phyloP scores from a whole-genome alignment of 2,329 filamentous ascomycete species.

The Hymenoscyphus albidus region DNA sequence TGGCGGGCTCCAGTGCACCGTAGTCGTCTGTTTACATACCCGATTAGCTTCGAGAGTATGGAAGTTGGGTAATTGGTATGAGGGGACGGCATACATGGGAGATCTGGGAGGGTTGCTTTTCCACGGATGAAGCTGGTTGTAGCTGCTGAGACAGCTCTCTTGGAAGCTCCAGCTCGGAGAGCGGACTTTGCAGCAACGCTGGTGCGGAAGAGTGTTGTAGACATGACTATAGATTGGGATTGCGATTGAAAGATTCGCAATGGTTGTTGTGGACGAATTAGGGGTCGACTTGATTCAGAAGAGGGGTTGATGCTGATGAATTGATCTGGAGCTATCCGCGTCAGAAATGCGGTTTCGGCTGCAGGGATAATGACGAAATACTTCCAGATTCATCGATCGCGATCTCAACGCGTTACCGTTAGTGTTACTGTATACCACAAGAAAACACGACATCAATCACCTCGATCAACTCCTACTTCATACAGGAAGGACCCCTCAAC shows the following conservation, averaged over 20 bases:
- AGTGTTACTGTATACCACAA: too few relatives aligned
- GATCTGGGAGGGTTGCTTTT: constrained; percentile 91
- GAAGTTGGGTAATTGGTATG: not conserved
- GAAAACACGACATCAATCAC: not conserved
- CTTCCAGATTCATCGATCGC: not conserved
- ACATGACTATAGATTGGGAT: constrained; percentile 51
- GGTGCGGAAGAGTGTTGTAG: constrained; percentile 70
- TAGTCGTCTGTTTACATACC: constrained; percentile 70
- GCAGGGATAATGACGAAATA: constrained; percentile 2
- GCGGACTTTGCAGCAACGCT: constrained; percentile 65
- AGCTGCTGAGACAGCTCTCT: constrained; percentile 61
- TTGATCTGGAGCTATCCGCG: constrained; percentile 3
- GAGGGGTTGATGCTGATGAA: constrained; percentile 9
- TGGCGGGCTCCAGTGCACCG: constrained; percentile 78
- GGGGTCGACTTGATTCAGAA: too few relatives aligned
- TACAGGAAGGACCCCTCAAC: not conserved
- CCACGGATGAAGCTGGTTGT: constrained; percentile 74
- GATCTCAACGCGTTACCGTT: not conserved
- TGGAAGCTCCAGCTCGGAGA: constrained; percentile 63
- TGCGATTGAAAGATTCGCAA: constrained; percentile 17
- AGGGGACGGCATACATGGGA: constrained; percentile 56
- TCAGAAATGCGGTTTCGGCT: not conserved
- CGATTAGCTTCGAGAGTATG: constrained; percentile 7
- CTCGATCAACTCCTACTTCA: not conserved
- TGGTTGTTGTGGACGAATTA: constrained; percentile 14